Evolutionary conservation across 176 grass and related monocot species (phyloP), one percentile per base, ranked within the genome.

Genomic region (Pontederia crassipes): DNA sequence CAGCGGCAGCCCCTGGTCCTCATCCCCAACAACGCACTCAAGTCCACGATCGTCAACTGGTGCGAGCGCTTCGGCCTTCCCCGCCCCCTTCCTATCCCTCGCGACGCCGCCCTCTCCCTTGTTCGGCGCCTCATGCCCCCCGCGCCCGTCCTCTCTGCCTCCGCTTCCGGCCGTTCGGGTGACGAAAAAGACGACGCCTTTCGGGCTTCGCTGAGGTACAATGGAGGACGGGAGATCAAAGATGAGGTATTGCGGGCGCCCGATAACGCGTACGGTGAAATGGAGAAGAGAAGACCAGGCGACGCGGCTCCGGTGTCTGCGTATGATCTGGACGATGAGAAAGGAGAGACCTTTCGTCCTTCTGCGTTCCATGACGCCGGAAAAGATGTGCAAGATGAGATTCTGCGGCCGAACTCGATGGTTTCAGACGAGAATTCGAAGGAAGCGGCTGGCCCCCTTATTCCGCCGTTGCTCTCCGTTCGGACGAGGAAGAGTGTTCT

Each of bases 1-100:
- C 24, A 75, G 0, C 26, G 77, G 8, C 62, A 78, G 24, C 81
- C 79, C 1, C 79, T 88, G 46, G 58, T 85, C 50, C 76, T 97
- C 75, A 59, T 91, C 70, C 81, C 92, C 75, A 85, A 91, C 74
- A 78, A 85, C 59, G 82, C 81, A 28, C 84, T 97, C 75, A 77
- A 80, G 69, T 79, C 74, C 20, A 73, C 87, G 52, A 97, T 97
- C 54, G 74, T 97, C 70, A 75, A 82, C 79, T 97, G 92, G 92
- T 97, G 87, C 71, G 79, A 81, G 18, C 73, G 68, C 68, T 61
- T 75, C 52, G 73, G 52, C 0, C 74, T 97, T 1, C 87, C 81
- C 4, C 48, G 78, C 70, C 92, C 87, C 4, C 12, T 73, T 9
- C 79, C 87, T 1, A 50, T 88, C 64, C 69, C 83, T 32, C 62